phyloP scores from a whole-genome alignment of 1,139 yeast genomes.

The Yamadazyma buinensis region DNA sequence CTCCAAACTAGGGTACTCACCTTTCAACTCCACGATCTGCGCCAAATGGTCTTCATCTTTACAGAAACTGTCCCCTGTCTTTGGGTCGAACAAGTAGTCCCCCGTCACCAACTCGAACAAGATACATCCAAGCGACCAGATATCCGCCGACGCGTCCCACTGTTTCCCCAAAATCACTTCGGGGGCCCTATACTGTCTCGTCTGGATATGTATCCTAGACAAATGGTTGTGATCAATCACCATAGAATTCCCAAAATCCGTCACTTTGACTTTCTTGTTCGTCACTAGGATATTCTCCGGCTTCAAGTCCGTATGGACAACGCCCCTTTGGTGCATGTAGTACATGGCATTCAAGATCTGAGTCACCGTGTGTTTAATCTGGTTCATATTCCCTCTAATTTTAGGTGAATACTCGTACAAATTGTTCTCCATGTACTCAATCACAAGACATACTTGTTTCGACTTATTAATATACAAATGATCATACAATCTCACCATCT shows the following conservation, averaged over 20 bases:
- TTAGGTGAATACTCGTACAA: conserved; percentile 5
- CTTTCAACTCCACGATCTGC: conserved; percentile 67
- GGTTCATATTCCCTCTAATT: neutral
- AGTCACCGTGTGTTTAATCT: conserved; percentile 29
- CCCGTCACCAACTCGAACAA: conserved; percentile 80
- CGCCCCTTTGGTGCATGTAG: conserved; percentile 41
- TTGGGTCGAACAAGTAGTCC: conserved; percentile 82
- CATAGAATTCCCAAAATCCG: conserved; percentile 77
- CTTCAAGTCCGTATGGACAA: conserved; percentile 43
- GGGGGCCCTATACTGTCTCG: conserved; percentile 82
- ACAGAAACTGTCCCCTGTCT: conserved; percentile 54
- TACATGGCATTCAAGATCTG: conserved; percentile 38
- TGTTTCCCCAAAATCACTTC: conserved; percentile 63
- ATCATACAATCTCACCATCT: conserved; percentile 38
- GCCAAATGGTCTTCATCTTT: conserved; percentile 88
- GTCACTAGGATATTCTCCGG: conserved; percentile 36
- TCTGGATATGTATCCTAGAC: conserved; percentile 81
- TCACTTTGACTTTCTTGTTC: conserved; percentile 45
- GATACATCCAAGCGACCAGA: conserved; percentile 84
- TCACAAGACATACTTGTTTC: conserved; percentile 41
- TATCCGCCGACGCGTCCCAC: conserved; percentile 84
- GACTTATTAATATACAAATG: conserved; percentile 39
- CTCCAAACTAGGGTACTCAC: conserved; percentile 51
- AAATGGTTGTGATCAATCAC: conserved; percentile 54
- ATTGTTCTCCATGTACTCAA: conserved; percentile 21